phyloP scores from a whole-genome alignment of 2,329 filamentous ascomycete genomes.

The Knufia petricola region DNA sequence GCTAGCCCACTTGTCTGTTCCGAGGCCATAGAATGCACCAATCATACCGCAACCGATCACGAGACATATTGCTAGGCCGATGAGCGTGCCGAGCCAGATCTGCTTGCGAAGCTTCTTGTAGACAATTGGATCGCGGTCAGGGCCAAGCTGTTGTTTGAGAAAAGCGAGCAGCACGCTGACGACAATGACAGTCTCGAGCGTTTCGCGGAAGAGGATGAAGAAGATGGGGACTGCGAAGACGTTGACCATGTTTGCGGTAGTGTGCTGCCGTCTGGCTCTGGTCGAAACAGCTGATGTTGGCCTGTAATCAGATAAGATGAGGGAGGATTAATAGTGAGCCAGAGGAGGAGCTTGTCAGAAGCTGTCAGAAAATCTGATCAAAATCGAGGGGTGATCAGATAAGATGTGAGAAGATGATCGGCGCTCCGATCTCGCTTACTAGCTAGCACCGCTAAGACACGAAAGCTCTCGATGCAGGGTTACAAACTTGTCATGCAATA shows the following conservation, averaged over 20 bases:
- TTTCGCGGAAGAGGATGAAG: conserved; percentile 83
- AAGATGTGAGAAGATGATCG: conserved; percentile 6
- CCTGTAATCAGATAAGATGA: conserved; percentile 8
- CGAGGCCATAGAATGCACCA: conserved; percentile 62
- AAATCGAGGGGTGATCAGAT: conserved; percentile 18
- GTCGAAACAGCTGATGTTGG: not conserved
- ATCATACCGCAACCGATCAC: conserved; percentile 59
- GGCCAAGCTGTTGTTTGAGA: conserved; percentile 68
- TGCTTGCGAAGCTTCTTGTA: conserved; percentile 56
- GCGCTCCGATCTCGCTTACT: not conserved
- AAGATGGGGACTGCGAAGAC: conserved; percentile 76
- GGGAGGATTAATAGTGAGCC: not conserved
- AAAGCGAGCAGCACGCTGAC: conserved; percentile 80
- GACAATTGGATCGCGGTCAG: conserved; percentile 49
- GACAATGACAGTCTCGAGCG: conserved; percentile 72
- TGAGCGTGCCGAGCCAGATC: conserved; percentile 58
- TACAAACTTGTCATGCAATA: no score
- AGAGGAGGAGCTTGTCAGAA: not conserved
- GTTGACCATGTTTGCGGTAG: conserved; percentile 48
- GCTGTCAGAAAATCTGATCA: conserved; percentile 1
- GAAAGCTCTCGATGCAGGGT: no score
- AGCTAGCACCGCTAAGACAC: no score
- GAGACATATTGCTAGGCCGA: conserved; percentile 56
- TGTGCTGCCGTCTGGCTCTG: not conserved
- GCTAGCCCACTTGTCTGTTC: conserved; percentile 54